Percentiles rank a stretch among this genome's conserved stretches.
Conservation (phyloP, 345 rosid genomes). For the Clarkia xantiana region DNA sequence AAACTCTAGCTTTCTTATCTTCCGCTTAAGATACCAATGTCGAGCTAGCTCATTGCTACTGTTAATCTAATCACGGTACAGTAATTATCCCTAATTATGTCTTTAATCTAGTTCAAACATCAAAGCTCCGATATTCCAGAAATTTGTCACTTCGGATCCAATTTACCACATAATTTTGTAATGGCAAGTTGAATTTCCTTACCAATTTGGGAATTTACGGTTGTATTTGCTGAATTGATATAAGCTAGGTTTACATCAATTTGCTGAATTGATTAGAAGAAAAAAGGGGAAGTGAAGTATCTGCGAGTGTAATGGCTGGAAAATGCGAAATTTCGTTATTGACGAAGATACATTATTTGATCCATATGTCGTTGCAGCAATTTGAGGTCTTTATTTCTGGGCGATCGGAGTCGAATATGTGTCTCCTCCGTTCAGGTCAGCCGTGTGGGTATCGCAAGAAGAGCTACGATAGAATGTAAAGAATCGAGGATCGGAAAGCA, state of each 20-base stretch:
- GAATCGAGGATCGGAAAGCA: constrained; percentile 94
- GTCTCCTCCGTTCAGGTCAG: constrained; percentile 22
- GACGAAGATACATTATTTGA: neutral
- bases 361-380: constrained; percentile 21
- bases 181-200: too few species aligned
- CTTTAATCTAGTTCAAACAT: too few species aligned
- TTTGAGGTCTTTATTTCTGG: constrained; percentile 53
- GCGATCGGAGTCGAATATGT: constrained; percentile 36
- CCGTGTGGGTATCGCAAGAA: constrained; percentile 29
- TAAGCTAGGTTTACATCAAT: too few species aligned
- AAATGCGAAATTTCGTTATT: neutral
- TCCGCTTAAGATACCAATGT: neutral
- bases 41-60: neutral
- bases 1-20: constrained; percentile 1
- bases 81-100: too few species aligned
- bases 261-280: too few species aligned
- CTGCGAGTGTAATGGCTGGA: neutral
- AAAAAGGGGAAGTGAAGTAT: too few species aligned
- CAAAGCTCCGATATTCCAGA: too few species aligned
- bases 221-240: too few species aligned
- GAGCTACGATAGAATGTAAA: constrained; percentile 48
- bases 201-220: too few species aligned
- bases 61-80: neutral
- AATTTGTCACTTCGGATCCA: too few species aligned
- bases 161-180: too few species aligned